phyloP scores from a whole-genome alignment of 2,329 filamentous ascomycete genomes.

The Exophiala viscosa region DNA sequence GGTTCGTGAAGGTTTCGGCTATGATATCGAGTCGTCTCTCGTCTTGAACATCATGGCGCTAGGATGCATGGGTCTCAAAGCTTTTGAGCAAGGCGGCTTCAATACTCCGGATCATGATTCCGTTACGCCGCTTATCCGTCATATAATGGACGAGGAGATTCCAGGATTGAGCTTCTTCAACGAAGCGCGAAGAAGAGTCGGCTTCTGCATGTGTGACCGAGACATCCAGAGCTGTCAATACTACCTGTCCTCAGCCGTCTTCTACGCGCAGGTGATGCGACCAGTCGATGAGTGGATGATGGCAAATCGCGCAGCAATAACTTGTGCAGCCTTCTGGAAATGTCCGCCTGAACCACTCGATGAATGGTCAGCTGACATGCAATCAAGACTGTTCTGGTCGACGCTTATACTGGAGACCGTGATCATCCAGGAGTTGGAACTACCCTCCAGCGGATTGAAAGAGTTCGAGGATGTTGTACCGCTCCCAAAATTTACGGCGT shows the following conservation, averaged over 20 bases:
- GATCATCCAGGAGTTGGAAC: slow-evolving; percentile 52
- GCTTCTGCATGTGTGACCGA: slow-evolving; percentile 50
- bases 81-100: slow-evolving; percentile 50
- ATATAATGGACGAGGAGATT: slow-evolving; percentile 46
- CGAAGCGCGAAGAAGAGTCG: slow-evolving; percentile 50
- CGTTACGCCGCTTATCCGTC: slow-evolving; percentile 33
- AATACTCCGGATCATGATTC: slow-evolving; percentile 30
- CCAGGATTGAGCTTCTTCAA: slow-evolving; percentile 53
- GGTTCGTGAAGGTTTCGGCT: slow-evolving; percentile 31
- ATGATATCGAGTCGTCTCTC: slow-evolving; percentile 51
- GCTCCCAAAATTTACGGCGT: slow-evolving; percentile 51
- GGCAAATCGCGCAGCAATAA: slow-evolving; percentile 50
- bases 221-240: slow-evolving; percentile 52
- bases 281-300: slow-evolving; percentile 54
- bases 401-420: slow-evolving; percentile 56
- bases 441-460: slow-evolving; percentile 50
- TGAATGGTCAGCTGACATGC: slow-evolving; percentile 55
- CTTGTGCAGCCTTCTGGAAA: slow-evolving; percentile 40
- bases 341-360: slow-evolving; percentile 44
- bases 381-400: slow-evolving; percentile 54
- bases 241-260: slow-evolving; percentile 51
- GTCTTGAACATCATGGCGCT: slow-evolving; percentile 51
- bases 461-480: slow-evolving; percentile 52
- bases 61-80: slow-evolving; percentile 49
- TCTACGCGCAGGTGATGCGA: slow-evolving; percentile 51